Evolutionary conservation across 257 asterid genomes (phyloP).

Genomic region (Lavandula angustifolia): DNA sequence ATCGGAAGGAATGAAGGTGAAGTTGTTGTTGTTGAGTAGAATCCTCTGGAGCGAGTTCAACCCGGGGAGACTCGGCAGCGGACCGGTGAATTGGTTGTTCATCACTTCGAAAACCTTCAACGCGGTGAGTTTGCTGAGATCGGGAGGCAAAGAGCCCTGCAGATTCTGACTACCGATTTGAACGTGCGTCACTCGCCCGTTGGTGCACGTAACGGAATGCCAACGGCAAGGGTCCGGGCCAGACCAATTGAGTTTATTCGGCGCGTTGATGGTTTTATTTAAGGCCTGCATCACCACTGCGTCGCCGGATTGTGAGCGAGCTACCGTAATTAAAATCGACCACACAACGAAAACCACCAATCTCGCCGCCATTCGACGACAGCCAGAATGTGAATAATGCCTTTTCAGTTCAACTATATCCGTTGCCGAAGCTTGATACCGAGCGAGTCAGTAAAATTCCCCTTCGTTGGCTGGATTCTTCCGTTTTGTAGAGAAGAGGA

Average conservation of each 20-base stretch:
- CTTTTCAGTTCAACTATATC: neutral
- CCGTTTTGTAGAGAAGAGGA: neutral
- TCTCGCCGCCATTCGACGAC: conserved; percentile 24
- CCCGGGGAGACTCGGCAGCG: conserved; percentile 71
- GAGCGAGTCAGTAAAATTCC: neutral
- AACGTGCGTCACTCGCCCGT: conserved; percentile 53
- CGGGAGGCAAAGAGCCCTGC: conserved; percentile 58
- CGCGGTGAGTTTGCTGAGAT: conserved; percentile 48
- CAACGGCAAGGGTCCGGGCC: conserved; percentile 53
- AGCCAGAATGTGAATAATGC: neutral
- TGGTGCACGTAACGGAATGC: conserved; percentile 40
- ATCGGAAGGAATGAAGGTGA: conserved; percentile 63
- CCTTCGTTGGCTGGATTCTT: neutral
- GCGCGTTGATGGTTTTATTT: conserved; percentile 40
- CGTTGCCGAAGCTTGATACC: no score
- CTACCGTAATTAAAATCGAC: conserved; percentile 30
- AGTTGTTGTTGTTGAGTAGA: conserved; percentile 52
- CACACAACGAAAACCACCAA: conserved; percentile 27
- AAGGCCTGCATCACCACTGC: conserved; percentile 60
- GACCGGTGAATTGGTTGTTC: conserved; percentile 53
- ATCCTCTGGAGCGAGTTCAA: conserved; percentile 46
- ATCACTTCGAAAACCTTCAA: conserved; percentile 57
- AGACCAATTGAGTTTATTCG: conserved; percentile 48
- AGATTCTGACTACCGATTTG: conserved; percentile 61
- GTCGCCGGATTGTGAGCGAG: conserved; percentile 41